Evolutionary conservation across 768 basidiomycete genomes (phyloP).

Genomic region (Rhizopogon roseolus): DNA sequence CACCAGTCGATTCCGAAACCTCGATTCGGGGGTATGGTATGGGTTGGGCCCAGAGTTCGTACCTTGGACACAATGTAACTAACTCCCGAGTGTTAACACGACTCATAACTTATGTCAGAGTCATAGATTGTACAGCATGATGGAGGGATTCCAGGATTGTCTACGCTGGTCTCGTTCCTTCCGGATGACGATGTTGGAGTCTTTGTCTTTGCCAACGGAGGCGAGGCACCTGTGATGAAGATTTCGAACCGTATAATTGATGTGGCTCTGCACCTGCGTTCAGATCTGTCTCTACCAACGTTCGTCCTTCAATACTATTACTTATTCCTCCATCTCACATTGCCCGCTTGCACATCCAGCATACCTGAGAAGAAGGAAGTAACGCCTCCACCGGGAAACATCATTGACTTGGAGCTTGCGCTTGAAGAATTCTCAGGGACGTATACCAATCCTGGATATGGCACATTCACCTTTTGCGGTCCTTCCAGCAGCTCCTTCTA

Average conservation of each 20-base stretch:
- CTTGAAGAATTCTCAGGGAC: conserved; percentile 30
- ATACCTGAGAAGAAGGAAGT: neutral
- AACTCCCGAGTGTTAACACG: neutral
- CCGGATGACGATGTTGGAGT: conserved; percentile 33
- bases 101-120: neutral
- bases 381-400: too few relatives aligned
- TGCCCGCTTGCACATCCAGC: neutral
- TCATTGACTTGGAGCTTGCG: neutral
- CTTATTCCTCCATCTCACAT: neutral
- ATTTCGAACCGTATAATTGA: conserved; percentile 18
- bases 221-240: conserved; percentile 3
- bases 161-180: conserved; percentile 25
- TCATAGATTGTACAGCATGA: conserved; percentile 30
- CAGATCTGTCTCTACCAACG: neutral
- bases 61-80: conserved; percentile 36
- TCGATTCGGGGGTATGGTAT: conserved; percentile 36
- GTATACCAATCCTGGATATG: conserved; percentile 34
- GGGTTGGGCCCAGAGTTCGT: conserved; percentile 37
- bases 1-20: conserved; percentile 6
- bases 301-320: neutral
- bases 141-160: conserved; percentile 32
- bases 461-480: conserved; percentile 32
- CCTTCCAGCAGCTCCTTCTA: conserved; percentile 15
- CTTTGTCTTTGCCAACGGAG: conserved; percentile 28
- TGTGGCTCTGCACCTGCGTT: conserved; percentile 11